Evolutionary conservation across 805 yeast genomes (phyloP).

Genomic region (Brettanomyces anomalus): DNA sequence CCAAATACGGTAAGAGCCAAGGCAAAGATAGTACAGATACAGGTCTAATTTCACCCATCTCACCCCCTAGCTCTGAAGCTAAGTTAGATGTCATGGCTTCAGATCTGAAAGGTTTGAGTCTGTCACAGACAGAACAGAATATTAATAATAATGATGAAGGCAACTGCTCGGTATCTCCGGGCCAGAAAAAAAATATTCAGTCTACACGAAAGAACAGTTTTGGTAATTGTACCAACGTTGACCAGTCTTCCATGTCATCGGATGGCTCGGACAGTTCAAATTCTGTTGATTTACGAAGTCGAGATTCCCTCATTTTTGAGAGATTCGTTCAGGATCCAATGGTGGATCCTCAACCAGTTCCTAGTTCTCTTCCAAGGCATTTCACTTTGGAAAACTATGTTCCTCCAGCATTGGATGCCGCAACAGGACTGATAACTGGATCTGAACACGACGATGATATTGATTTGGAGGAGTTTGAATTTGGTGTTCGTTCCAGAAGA

Average conservation of each 20-base stretch:
- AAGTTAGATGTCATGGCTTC: neutral
- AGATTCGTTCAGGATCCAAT: conserved; percentile 56
- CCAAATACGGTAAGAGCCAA: neutral
- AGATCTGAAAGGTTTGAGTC: neutral
- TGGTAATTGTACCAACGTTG: neutral
- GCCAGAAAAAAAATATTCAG: no score
- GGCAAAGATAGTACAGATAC: neutral
- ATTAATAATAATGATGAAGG: neutral
- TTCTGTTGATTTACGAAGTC: conserved; percentile 9
- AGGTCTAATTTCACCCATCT: neutral
- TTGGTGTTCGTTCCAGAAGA: conserved; percentile 38
- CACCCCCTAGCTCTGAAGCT: neutral
- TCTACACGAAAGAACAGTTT: no score
- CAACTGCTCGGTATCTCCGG: no score
- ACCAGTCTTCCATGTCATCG: conserved; percentile 8
- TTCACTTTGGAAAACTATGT: conserved; percentile 41
- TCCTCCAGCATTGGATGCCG: conserved; percentile 48
- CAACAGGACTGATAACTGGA: conserved; percentile 31
- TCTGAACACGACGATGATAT: conserved; percentile 6
- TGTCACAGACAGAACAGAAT: neutral
- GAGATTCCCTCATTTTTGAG: conserved; percentile 50
- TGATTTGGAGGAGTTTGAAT: conserved; percentile 35
- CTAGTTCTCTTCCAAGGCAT: conserved; percentile 25
- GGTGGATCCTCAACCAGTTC: conserved; percentile 22
- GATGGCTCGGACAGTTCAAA: conserved; percentile 6